Percentiles rank a stretch among this genome's conserved stretches.
Conservation (phyloP, 805 yeast species). For the Schwanniomyces pseudopolymorphus region DNA sequence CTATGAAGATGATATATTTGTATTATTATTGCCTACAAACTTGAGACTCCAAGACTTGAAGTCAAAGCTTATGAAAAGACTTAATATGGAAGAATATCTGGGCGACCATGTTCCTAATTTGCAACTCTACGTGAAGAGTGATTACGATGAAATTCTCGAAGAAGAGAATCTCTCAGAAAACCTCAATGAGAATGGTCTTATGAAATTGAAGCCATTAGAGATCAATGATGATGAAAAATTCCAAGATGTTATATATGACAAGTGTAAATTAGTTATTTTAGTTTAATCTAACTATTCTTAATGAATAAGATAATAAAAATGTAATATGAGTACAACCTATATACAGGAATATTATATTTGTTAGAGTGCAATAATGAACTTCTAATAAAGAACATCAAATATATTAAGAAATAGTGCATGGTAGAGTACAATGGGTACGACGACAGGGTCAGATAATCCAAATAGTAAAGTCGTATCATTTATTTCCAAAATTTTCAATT, state of each 20-base stretch:
- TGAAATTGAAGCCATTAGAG: slow-evolving; percentile 31
- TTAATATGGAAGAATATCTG: slow-evolving; percentile 33
- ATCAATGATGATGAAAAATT: slow-evolving; percentile 40
- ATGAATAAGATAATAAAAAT: background rate
- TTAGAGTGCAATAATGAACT: too few species aligned
- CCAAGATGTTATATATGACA: slow-evolving; percentile 39
- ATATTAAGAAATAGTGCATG: background rate
- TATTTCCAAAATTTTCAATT: background rate
- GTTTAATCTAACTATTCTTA: slow-evolving; percentile 1
- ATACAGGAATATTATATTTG: too few species aligned
- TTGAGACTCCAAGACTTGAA: slow-evolving; percentile 50
- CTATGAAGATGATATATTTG: slow-evolving; percentile 80
- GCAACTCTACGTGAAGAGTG: slow-evolving; percentile 39
- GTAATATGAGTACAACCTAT: background rate
- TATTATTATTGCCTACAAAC: slow-evolving; percentile 53
- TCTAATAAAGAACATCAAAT: too few species aligned
- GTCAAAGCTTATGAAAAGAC: slow-evolving; percentile 50
- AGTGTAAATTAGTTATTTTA: slow-evolving; percentile 41
- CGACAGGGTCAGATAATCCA: background rate
- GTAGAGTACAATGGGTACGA: background rate
- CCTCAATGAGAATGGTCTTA: slow-evolving; percentile 25
- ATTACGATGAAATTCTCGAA: slow-evolving; percentile 39
- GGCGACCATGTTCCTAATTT: slow-evolving; percentile 20
- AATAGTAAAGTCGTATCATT: background rate
- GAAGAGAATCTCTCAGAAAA: slow-evolving; percentile 27